Evolutionary conservation across 2,329 filamentous ascomycete species (phyloP).

Genomic region (Pezicula neosporulosa): DNA sequence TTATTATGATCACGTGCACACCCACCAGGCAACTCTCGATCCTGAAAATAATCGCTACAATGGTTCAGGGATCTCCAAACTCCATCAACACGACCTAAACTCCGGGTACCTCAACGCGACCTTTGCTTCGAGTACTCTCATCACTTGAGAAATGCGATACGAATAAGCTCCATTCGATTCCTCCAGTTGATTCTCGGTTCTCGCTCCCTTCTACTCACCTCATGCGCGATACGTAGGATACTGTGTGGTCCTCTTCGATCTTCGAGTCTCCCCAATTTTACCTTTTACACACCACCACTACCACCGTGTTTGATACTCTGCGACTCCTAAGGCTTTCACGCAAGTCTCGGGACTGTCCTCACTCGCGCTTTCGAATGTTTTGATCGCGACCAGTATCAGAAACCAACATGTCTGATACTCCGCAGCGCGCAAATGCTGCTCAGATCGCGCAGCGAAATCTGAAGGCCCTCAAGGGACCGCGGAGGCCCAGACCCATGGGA

Average conservation of each 20-base stretch:
- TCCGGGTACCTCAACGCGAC: background rate
- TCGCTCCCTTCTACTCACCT: background rate
- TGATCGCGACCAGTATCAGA: too few relatives aligned
- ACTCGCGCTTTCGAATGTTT: background rate
- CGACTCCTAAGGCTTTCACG: background rate
- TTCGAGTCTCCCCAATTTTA: background rate
- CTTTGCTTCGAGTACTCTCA: background rate
- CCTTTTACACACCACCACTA: background rate
- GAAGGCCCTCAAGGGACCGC: slow-evolving; percentile 1
- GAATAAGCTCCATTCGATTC: background rate
- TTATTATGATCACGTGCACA: background rate
- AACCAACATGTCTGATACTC: slow-evolving; percentile 2
- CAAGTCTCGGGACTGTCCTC: too few relatives aligned
- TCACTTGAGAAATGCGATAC: background rate
- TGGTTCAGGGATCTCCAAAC: background rate
- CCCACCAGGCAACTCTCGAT: background rate
- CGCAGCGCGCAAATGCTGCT: slow-evolving; percentile 8
- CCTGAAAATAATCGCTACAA: background rate
- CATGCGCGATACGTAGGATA: background rate
- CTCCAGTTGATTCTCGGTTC: background rate
- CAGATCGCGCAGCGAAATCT: slow-evolving; percentile 9
- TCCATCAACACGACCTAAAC: slow-evolving; percentile 1
- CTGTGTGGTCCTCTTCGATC: background rate
- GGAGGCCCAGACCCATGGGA: slow-evolving; percentile 1
- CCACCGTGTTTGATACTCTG: background rate